Conservation (phyloP, 73 alveolate genomes). For the Tetrahymena thermophila region DNA sequence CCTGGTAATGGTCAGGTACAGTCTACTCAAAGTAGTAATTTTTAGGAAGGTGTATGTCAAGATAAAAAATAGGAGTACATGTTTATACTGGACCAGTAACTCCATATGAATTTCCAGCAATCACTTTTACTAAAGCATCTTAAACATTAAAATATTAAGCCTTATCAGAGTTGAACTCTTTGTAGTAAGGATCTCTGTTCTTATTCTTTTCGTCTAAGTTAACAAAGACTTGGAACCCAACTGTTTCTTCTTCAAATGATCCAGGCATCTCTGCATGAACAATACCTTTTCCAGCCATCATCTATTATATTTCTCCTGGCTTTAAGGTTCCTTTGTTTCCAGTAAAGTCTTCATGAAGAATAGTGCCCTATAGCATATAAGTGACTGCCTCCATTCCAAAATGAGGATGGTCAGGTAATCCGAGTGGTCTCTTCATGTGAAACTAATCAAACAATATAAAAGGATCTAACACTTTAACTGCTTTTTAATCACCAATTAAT, state of each 20-base stretch:
- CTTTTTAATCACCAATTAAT: too few species aligned
- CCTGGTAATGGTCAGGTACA: constrained; percentile 45
- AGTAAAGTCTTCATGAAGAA: too few species aligned
- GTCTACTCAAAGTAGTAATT: constrained; percentile 19
- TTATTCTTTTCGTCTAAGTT: too few species aligned
- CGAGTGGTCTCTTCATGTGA: too few species aligned
- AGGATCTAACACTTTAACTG: too few species aligned
- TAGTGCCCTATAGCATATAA: too few species aligned
- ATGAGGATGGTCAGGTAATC: too few species aligned
- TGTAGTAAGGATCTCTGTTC: too few species aligned
- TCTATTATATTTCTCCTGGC: constrained; percentile 58
- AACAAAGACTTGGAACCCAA: constrained; percentile 10
- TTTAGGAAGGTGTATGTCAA: constrained; percentile 40
- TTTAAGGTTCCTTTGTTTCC: neutral
- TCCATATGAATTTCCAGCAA: constrained; percentile 57
- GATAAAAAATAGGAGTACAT: constrained; percentile 49
- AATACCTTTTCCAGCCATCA: constrained; percentile 69
- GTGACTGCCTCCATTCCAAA: too few species aligned
- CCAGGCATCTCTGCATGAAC: constrained; percentile 65
- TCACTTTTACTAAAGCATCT: neutral
- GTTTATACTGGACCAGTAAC: constrained; percentile 64
- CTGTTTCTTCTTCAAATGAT: constrained; percentile 27
- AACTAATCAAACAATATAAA: too few species aligned
- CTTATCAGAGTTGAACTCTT: too few species aligned
- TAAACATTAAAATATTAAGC: too few species aligned